Base-by-base conservation (phyloP, 75 land plant species). In the Pseudotsuga menziesii region DNA sequence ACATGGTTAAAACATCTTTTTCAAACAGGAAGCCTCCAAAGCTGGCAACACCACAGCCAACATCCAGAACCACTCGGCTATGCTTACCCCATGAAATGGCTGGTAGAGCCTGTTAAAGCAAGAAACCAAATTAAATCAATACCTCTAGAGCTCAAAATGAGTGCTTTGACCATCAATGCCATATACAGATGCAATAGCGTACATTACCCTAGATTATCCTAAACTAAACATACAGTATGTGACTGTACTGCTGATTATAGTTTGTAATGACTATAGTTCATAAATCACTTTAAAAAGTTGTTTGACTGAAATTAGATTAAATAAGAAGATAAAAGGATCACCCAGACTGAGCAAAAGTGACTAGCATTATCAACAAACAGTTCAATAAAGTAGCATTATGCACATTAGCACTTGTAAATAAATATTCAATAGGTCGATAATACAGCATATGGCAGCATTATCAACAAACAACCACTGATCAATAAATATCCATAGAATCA, bases 1-100 rank as follows among this genome's bases (percentile, higher is more conserved):
- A 91, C 93, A 91, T 89, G 55, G 89, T 72, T 73, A 91, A 75
- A 41, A 86, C 93, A 64, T 83, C 84, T 59, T 77, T 80, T 57
- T 91, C 89, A 80, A 91, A 91, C 5, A 91, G 82, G 73, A 87
- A 91, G 23, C 93, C 93, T 57, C 93, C 93, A 78, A 91, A 89
- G 66, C 93, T 91, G 15, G 93, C 93, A 78, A 91, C 93, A 5
- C 93, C 93, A 73, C 93, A 91, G 71, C 93, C 93, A 62, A 91
- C 93, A 80, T 91, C 93, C 82, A 91, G 64, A 39, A 91, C 69
- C 19, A 91, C 91, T 14, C 93, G 89, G 35, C 87, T 86, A 22
- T 73, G 86, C 83, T 89, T 89, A 5, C 93, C 93, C 93, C 93
- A 91, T 64, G 79, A 78, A 78, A 91, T 84, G 52, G 72, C 83